Evolutionary conservation across 768 basidiomycete species (phyloP).

Genomic region (Lentinula detonsa): DNA sequence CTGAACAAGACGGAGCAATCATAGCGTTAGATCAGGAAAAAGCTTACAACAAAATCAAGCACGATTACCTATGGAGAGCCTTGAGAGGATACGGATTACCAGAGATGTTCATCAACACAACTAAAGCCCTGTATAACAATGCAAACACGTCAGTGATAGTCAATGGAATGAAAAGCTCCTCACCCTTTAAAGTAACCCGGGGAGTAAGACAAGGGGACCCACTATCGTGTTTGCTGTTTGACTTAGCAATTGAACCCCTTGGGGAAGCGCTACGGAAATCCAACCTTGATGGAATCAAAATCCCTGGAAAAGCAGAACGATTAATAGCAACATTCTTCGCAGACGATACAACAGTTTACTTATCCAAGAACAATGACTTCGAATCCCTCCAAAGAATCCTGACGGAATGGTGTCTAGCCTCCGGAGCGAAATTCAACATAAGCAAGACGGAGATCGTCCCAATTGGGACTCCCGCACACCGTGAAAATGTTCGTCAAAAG

Average conservation of each 20-base stretch:
- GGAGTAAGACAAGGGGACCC: conserved; percentile 27
- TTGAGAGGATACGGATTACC: conserved; percentile 14
- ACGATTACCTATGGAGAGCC: too few relatives aligned
- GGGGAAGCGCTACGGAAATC: conserved; percentile 13
- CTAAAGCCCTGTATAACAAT: conserved; percentile 21
- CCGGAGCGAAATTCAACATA: conserved; percentile 15
- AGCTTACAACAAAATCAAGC: too few relatives aligned
- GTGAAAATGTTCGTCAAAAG: not conserved
- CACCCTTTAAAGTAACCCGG: conserved; percentile 11
- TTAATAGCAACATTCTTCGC: conserved; percentile 19
- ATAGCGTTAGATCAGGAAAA: too few relatives aligned
- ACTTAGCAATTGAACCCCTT: conserved; percentile 19
- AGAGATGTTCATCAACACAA: conserved; percentile 17
- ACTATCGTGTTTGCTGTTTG: not conserved
- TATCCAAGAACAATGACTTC: conserved; percentile 8
- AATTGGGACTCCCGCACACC: conserved; percentile 5
- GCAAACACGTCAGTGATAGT: conserved; percentile 3
- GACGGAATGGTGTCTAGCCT: conserved; percentile 7
- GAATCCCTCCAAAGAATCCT: conserved; percentile 7
- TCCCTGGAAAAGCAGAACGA: conserved; percentile 6
- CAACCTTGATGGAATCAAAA: conserved; percentile 12
- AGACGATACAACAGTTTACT: conserved; percentile 4
- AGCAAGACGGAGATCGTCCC: conserved; percentile 19
- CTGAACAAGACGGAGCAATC: too few relatives aligned
- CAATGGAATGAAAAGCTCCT: conserved; percentile 16